Evolutionary conservation across 352 stramenopile species (phyloP).

Genomic region (Elongisporangium prolatum): DNA sequence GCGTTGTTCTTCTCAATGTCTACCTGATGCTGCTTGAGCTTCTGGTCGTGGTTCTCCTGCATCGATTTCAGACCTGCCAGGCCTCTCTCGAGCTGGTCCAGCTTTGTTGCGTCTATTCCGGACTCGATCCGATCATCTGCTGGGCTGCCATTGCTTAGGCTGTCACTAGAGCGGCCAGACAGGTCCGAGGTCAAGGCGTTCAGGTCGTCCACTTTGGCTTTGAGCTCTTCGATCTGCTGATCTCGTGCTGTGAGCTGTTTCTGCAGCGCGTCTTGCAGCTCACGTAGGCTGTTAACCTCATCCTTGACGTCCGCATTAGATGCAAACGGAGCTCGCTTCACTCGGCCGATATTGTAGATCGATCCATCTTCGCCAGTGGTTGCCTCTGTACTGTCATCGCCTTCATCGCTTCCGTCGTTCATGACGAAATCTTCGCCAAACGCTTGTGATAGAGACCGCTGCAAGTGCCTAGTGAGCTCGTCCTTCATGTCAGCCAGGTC

Average conservation of each 20-base stretch:
- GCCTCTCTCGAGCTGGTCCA: slow-evolving; percentile 31
- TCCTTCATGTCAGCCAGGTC: slow-evolving; percentile 43
- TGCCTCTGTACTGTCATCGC: slow-evolving; percentile 1
- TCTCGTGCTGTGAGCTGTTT: slow-evolving; percentile 31
- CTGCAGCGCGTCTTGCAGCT: slow-evolving; percentile 30
- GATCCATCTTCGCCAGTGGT: background rate
- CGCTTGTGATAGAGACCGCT: slow-evolving; percentile 32
- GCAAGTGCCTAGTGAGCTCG: slow-evolving; percentile 39
- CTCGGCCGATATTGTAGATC: background rate
- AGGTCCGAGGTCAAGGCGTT: slow-evolving; percentile 16
- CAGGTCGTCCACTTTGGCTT: slow-evolving; percentile 24
- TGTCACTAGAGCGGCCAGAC: slow-evolving; percentile 9
- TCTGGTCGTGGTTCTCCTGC: slow-evolving; percentile 31
- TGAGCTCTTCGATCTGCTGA: slow-evolving; percentile 26
- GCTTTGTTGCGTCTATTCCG: slow-evolving; percentile 6
- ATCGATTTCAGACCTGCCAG: slow-evolving; percentile 40
- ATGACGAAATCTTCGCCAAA: slow-evolving; percentile 30
- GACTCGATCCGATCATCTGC: slow-evolving; percentile 5
- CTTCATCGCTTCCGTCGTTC: slow-evolving; percentile 15
- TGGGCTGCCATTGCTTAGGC: background rate
- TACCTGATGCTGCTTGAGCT: slow-evolving; percentile 38
- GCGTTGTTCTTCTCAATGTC: slow-evolving; percentile 38
- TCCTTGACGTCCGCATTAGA: slow-evolving; percentile 35
- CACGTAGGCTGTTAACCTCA: slow-evolving; percentile 34
- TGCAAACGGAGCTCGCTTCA: slow-evolving; percentile 22